Conservation (phyloP, 2,329 filamentous ascomycete species). For the Colletotrichum scovillei region DNA sequence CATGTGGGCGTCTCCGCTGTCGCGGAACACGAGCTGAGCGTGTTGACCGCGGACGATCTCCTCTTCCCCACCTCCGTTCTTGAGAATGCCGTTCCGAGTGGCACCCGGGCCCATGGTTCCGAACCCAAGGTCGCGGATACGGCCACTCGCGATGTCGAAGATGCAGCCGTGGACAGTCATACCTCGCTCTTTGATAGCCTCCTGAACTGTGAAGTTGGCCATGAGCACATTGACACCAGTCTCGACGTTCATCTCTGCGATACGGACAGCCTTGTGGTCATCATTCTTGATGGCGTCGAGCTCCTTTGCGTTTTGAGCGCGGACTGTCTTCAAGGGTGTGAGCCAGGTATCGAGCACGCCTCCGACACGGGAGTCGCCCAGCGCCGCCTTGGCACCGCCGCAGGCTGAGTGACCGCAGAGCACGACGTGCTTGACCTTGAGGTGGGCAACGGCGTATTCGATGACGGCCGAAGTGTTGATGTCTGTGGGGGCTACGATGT, state of each 20-base stretch:
- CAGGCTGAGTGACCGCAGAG: slow-evolving; percentile 77
- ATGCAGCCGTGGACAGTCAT: slow-evolving; percentile 82
- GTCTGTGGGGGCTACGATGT: slow-evolving; percentile 80
- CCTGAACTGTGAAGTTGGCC: slow-evolving; percentile 75
- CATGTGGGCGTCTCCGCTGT: slow-evolving; percentile 51
- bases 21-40: slow-evolving; percentile 62
- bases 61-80: slow-evolving; percentile 33
- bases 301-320: slow-evolving; percentile 62
- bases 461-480: slow-evolving; percentile 81
- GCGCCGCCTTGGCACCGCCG: slow-evolving; percentile 73
- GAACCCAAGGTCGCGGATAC: slow-evolving; percentile 59
- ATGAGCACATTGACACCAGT: slow-evolving; percentile 74
- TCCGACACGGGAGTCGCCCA: slow-evolving; percentile 58
- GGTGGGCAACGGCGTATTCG: slow-evolving; percentile 79
- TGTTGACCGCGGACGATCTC: slow-evolving; percentile 60
- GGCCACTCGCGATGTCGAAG: slow-evolving; percentile 70
- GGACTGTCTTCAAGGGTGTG: slow-evolving; percentile 59
- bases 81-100: slow-evolving; percentile 22
- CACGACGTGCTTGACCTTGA: slow-evolving; percentile 78
- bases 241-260: slow-evolving; percentile 83
- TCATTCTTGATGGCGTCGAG: slow-evolving; percentile 65
- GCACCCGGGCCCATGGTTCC: slow-evolving; percentile 45
- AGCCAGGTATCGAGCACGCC: slow-evolving; percentile 68
- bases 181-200: slow-evolving; percentile 76
- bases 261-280: slow-evolving; percentile 64